Conservation (phyloP, 2,329 filamentous ascomycete species). For the Karstenula rhodostoma region DNA sequence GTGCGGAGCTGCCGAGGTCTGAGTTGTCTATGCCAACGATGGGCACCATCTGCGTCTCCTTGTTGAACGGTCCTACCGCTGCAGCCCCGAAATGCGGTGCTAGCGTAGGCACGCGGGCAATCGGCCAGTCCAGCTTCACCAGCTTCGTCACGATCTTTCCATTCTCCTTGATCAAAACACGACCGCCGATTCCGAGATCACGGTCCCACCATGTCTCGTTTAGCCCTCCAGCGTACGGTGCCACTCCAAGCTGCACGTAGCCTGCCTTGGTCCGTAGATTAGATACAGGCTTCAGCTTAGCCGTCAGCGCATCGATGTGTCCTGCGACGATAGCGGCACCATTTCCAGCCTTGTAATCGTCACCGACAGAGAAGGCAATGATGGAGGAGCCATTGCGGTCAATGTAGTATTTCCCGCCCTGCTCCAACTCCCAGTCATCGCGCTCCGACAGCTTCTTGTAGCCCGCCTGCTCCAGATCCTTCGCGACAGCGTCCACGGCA, state of each 20-base stretch:
- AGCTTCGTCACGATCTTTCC: constrained; percentile 82
- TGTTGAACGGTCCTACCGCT: constrained; percentile 73
- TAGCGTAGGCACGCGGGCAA: constrained; percentile 89
- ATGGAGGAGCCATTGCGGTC: constrained; percentile 85
- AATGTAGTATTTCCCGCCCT: constrained; percentile 88
- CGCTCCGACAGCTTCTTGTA: constrained; percentile 83
- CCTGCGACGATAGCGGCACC: constrained; percentile 89
- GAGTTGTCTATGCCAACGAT: constrained; percentile 88
- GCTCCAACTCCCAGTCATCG: constrained; percentile 80
- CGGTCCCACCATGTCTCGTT: constrained; percentile 97
- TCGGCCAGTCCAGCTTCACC: constrained; percentile 90
- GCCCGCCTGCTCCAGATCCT: constrained; percentile 74
- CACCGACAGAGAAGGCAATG: constrained; percentile 85
- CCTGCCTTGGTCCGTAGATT: constrained; percentile 84
- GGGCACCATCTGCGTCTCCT: constrained; percentile 92
- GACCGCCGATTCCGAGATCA: constrained; percentile 87
- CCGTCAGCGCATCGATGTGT: constrained; percentile 91
- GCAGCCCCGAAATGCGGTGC: constrained; percentile 91
- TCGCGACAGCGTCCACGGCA: constrained; percentile 79
- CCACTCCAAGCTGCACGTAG: constrained; percentile 88
- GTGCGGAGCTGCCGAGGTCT: constrained; percentile 53
- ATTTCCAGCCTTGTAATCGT: constrained; percentile 81
- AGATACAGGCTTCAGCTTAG: constrained; percentile 88
- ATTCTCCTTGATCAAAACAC: constrained; percentile 81
- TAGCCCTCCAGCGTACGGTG: constrained; percentile 88